Evolutionary conservation across 306 rosid genomes (phyloP), one percentile per base, ranked within the genome.

Genomic region (Dryas alaskensis): DNA sequence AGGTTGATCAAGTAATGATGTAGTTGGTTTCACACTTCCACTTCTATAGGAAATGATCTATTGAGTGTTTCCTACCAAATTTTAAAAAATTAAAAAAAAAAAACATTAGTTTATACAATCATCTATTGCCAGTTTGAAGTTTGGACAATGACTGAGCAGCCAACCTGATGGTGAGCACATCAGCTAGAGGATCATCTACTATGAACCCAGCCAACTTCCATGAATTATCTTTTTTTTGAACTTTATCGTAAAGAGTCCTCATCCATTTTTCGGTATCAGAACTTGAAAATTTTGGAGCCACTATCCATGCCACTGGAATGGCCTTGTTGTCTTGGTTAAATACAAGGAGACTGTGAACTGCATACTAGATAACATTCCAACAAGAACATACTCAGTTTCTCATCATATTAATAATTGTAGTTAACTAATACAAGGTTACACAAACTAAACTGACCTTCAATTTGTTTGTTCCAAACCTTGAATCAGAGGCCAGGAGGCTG

Each of bases 191-290:
- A 81, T 89, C 97, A 76, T 92, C 99, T 71, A 92, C 80, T 54
- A 93, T 79, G 84, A 89, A 94, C 61, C 97, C 99, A 72, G 96
- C 96, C 80, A 88, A 84, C 83, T 74, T 85, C 97, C 97, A 94
- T 0, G 79, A 27, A 68, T 95, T 95, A 83, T 89, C 93, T 87
- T 93, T 94, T 4, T 87, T 83, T 68, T 73, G 87, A 79, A 92
- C 92, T 90, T 95, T 89, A 70, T 87, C 88, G 82, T 79, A 85
- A 67, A 89, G 93, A 67, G 95, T 97, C 74, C 99, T 89, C 97
- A 94, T 89, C 98, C 98, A 94, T 78, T 91, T 90, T 81, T 94
- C 84, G 42, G 88, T 65, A 77, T 91, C 87, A 51, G 67, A 85
- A 74, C 86, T 79, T 51, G 89, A 78, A 87, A 79, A 82, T 57